Evolutionary conservation across 257 asterid species (phyloP).

Genomic region (Nicotiana knightiana): DNA sequence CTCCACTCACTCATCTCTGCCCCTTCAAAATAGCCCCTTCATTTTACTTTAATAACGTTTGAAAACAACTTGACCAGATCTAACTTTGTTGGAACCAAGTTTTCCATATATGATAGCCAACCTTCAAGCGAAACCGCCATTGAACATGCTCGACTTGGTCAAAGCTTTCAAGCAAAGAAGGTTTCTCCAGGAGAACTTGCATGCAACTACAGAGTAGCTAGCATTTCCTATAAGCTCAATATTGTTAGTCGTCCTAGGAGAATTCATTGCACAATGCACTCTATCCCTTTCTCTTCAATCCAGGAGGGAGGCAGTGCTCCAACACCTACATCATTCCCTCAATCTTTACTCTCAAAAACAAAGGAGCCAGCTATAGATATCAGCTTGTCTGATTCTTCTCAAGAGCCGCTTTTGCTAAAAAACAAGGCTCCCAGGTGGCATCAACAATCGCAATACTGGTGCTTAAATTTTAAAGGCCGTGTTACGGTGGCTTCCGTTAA

Average conservation of each 20-base stretch:
- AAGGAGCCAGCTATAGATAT: not conserved
- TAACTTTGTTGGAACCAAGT: constrained; percentile 10
- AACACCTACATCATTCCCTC: not conserved
- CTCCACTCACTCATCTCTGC: not conserved
- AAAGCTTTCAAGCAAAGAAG: not conserved
- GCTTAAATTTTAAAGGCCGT: constrained; percentile 11
- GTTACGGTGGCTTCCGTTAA: constrained; percentile 12
- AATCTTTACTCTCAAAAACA: not conserved
- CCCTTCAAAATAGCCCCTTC: not conserved
- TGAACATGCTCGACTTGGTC: not conserved
- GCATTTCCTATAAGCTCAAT: constrained; percentile 5
- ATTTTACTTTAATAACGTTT: not conserved
- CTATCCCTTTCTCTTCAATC: not conserved
- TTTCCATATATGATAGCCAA: not conserved
- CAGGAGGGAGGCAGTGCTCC: not conserved
- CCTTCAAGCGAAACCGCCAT: not conserved
- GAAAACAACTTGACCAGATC: not conserved
- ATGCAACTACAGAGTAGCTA: constrained; percentile 4
- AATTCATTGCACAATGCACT: not conserved
- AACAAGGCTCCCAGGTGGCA: constrained; percentile 15
- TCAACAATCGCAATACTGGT: constrained; percentile 3
- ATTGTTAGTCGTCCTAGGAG: not conserved
- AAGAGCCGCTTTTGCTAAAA: not conserved
- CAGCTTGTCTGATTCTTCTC: not conserved
- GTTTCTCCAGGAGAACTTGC: not conserved